Base-by-base conservation (phyloP, 2,329 filamentous ascomycete species). In the Exophiala bonariae region DNA sequence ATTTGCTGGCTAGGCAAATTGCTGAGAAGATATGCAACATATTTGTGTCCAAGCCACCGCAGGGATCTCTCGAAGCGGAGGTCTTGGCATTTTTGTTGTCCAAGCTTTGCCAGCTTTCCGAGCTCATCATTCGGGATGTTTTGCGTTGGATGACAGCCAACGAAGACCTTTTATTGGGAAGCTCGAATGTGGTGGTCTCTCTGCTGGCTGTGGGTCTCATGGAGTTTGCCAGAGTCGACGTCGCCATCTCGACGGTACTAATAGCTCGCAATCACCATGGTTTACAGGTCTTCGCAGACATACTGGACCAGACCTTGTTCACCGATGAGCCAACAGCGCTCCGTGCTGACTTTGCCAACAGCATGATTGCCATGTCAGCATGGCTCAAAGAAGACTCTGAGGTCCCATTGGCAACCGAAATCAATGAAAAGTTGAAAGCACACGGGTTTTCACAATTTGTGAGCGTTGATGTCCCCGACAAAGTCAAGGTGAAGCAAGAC, bases 321-420 rank as follows among this genome's bases (percentile, higher is more conserved):
- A 87, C 82, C 57, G 87, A 90, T 38, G 82, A 84, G 35, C 88
- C 89, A 0, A 80, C 86, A 31, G 87, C 86, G 1, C 73, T 96
- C 38, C 87, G 89, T 59, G 84, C 90, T 2, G 90, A 97, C 68
- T 95, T 96, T 61, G 84, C 89, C 5, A 80, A 82, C 52, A 95
- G 89, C 47, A 77, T 96, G 44, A 85, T 92, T 56, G 86, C 83
- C 37, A 83, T 93, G 32, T 91, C 87, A 71, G 73, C 81, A 37
- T 96, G 90, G 89, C 80, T 95, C 26, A 73, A 75, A 5, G 87
- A 91, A 54, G 85, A 95, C 13, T 79, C 86, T 1, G 76, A 76
- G 32, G 76, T 87, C 14, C 71, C 79, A 17, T 72, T 80, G 17
- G 87, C 82, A 9, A 83, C 87, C 57, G 79, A 86, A 28, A 77